A percentile compares a stretch with the other conserved stretches of the same genome.
Evolutionary conservation across 495 filamentous ascomycete species (phyloP).

Genomic region (Tricharina praecox): DNA sequence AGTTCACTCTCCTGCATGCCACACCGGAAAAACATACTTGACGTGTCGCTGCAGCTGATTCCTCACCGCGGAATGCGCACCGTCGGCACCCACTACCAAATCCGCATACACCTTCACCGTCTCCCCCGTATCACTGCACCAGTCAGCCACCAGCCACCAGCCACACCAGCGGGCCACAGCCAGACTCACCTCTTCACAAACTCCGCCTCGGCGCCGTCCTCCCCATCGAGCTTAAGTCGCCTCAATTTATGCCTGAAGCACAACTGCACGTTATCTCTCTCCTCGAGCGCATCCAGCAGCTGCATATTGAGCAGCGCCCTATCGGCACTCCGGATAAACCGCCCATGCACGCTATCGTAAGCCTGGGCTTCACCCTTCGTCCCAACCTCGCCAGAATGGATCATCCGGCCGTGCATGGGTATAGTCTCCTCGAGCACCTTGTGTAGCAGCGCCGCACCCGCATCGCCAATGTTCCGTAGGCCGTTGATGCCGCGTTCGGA

Average conservation of each 20-base stretch:
- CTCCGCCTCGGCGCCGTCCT: conserved; percentile 64
- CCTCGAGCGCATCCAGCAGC: conserved; percentile 69
- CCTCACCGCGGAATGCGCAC: conserved; percentile 75
- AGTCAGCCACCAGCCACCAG: background rate
- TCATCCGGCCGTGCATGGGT: conserved; percentile 95
- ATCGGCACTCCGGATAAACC: conserved; percentile 53
- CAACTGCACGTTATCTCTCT: conserved; percentile 69
- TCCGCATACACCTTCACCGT: conserved; percentile 71
- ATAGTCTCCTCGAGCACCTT: conserved; percentile 60
- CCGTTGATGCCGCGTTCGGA: conserved; percentile 90
- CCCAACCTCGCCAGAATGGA: conserved; percentile 56
- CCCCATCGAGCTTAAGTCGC: conserved; percentile 61
- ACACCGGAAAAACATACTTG: conserved; percentile 10
- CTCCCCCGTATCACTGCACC: conserved; percentile 15
- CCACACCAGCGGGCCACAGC: background rate
- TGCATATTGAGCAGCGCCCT: conserved; percentile 67
- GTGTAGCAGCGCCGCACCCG: conserved; percentile 38
- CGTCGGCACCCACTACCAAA: conserved; percentile 87
- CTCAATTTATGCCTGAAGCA: conserved; percentile 85
- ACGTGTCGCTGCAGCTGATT: conserved; percentile 86
- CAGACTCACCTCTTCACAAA: conserved; percentile 11
- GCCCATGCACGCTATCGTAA: conserved; percentile 69
- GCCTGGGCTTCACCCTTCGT: conserved; percentile 63
- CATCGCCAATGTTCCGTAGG: conserved; percentile 46
- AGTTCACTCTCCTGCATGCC: background rate